A percentile compares a stretch with the other conserved stretches of the same genome.
phyloP scores from a whole-genome alignment of 1,284 basidiomycete species.

The Trametes sp. region DNA sequence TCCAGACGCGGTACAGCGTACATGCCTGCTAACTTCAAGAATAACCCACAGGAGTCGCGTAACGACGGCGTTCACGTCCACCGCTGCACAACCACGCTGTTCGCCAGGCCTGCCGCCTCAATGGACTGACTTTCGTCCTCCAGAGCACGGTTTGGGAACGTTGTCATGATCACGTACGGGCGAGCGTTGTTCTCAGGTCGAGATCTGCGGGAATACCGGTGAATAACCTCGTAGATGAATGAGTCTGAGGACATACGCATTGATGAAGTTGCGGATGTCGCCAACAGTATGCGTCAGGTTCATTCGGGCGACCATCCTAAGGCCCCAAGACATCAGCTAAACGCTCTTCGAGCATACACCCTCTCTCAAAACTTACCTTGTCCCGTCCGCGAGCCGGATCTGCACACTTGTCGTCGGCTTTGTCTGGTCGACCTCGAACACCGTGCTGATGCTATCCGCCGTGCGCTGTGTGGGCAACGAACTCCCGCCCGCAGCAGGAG shows the following conservation, averaged over 20 bases:
- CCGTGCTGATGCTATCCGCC: slow-evolving; percentile 54
- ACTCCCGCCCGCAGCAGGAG: slow-evolving; percentile 33
- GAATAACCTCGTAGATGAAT: background rate
- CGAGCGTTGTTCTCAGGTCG: slow-evolving; percentile 73
- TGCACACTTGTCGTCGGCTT: slow-evolving; percentile 93
- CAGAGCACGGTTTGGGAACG: slow-evolving; percentile 85
- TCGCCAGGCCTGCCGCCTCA: slow-evolving; percentile 76
- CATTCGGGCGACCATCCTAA: slow-evolving; percentile 86
- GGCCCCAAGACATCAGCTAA: background rate
- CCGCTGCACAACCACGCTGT: slow-evolving; percentile 88
- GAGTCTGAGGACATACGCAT: slow-evolving; percentile 70
- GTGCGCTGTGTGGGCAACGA: slow-evolving; percentile 39
- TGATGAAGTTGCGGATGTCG: slow-evolving; percentile 89
- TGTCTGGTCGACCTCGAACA: slow-evolving; percentile 84
- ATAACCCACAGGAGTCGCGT: background rate
- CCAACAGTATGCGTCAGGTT: slow-evolving; percentile 92
- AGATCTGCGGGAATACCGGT: slow-evolving; percentile 55
- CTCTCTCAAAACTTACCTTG: slow-evolving; percentile 62
- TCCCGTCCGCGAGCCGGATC: slow-evolving; percentile 90
- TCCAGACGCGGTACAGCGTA: background rate
- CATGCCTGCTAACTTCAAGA: background rate
- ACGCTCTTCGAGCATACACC: background rate
- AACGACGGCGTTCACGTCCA: slow-evolving; percentile 57
- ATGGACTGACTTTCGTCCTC: slow-evolving; percentile 76
- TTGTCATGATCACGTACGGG: slow-evolving; percentile 81